Percentiles rank a stretch among this genome's conserved stretches.
These are phyloP conservation scores for Iberis pinnata DNA, from an alignment of 345 rosid genomes.

Conservation along the genomic window DNA sequence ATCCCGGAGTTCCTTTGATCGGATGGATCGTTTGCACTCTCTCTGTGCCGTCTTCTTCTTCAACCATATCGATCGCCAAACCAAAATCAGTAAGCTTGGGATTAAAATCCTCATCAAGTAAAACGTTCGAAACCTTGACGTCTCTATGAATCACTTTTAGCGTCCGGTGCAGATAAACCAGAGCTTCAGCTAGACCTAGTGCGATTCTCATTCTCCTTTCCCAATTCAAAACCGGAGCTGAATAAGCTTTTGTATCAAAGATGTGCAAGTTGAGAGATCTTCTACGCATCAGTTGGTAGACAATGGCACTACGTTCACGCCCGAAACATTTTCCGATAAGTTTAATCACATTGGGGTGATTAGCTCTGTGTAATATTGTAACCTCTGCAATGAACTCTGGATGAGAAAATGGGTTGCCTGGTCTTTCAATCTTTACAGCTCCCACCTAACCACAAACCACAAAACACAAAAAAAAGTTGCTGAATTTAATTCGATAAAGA, in stretches of 20 bases:
- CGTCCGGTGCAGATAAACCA: slow-evolving; percentile 58
- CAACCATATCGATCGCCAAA: slow-evolving; percentile 35
- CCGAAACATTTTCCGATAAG: slow-evolving; percentile 57
- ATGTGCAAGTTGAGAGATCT: slow-evolving; percentile 60
- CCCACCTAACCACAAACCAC: slow-evolving; percentile 47
- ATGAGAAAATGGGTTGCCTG: slow-evolving; percentile 40
- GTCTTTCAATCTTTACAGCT: slow-evolving; percentile 67
- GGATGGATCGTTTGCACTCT: slow-evolving; percentile 34
- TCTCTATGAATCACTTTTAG: slow-evolving; percentile 56
- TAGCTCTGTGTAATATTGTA: slow-evolving; percentile 41
- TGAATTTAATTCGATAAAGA: not conserved
- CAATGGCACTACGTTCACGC: slow-evolving; percentile 45
- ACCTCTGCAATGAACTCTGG: slow-evolving; percentile 63
- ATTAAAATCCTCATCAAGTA: slow-evolving; percentile 43
- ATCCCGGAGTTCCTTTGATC: slow-evolving; percentile 73
- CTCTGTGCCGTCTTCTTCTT: slow-evolving; percentile 47
- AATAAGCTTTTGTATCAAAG: slow-evolving; percentile 32
- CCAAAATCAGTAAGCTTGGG: slow-evolving; percentile 51
- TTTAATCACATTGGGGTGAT: slow-evolving; percentile 62
- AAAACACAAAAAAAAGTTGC: not conserved
- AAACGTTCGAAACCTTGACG: slow-evolving; percentile 56
- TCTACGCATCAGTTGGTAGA: slow-evolving; percentile 62
- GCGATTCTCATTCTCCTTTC: slow-evolving; percentile 59
- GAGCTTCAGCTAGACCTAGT: slow-evolving; percentile 58
- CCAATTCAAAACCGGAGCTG: slow-evolving; percentile 42